A percentile compares a stretch with the other conserved stretches of the same genome.
Conservation (phyloP, 345 rosid genomes). For the Firmiana major region DNA sequence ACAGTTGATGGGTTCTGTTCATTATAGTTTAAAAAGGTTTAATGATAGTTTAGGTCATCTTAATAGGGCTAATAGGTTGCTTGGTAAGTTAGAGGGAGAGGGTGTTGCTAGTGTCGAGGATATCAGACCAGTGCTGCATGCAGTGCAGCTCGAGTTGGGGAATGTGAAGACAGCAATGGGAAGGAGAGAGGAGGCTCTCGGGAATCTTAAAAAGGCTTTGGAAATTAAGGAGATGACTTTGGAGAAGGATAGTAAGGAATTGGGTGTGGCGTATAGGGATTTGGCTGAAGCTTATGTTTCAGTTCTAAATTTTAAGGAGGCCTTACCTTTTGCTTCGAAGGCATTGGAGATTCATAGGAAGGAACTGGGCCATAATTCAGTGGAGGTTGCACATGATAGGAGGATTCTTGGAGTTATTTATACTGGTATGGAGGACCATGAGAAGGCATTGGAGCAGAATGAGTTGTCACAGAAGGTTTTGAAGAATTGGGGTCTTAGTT, state of each 20-base stretch:
- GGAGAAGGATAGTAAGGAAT: constrained; percentile 65
- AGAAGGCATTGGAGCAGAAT: constrained; percentile 84
- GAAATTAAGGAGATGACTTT: constrained; percentile 61
- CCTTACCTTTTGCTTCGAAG: constrained; percentile 61
- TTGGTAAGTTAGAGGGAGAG: constrained; percentile 51
- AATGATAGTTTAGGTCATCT: constrained; percentile 73
- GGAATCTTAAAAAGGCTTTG: constrained; percentile 60
- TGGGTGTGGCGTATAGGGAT: constrained; percentile 66
- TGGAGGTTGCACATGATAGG: constrained; percentile 79
- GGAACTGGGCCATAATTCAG: constrained; percentile 65
- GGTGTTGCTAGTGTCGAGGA: constrained; percentile 41
- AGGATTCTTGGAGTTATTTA: constrained; percentile 76
- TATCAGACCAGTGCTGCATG: constrained; percentile 60
- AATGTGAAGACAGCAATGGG: constrained; percentile 85
- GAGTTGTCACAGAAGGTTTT: constrained; percentile 57
- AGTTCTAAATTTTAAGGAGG: constrained; percentile 72
- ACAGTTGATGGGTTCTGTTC: constrained; percentile 72
- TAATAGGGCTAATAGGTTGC: constrained; percentile 63
- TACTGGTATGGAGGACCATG: constrained; percentile 75
- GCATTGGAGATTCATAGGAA: constrained; percentile 71
- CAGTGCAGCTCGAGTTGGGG: constrained; percentile 67
- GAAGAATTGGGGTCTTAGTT: constrained; percentile 50
- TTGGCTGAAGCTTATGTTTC: constrained; percentile 77
- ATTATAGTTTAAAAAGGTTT: constrained; percentile 58
- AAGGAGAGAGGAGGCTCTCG: constrained; percentile 81